phyloP scores from a whole-genome alignment of 768 basidiomycete species.

The Calocybe cyanea region DNA sequence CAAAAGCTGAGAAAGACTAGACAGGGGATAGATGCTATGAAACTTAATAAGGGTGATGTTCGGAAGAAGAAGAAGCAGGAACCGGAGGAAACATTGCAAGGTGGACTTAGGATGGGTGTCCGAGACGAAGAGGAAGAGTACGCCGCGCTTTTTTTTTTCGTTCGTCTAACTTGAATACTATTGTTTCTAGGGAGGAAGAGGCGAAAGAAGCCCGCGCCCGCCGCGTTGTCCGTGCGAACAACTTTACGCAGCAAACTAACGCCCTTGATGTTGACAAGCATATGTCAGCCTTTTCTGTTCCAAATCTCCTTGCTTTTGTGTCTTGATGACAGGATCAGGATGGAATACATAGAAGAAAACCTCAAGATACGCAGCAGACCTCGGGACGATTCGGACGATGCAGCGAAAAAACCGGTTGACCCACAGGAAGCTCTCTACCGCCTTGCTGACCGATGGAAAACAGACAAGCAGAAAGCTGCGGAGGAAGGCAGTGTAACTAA shows the following conservation, averaged over 20 bases:
- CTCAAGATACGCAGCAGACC: conserved; percentile 67
- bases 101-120: conserved; percentile 55
- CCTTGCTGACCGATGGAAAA: conserved; percentile 65
- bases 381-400: conserved; percentile 41
- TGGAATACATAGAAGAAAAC: conserved; percentile 97
- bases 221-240: conserved; percentile 75
- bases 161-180: not conserved
- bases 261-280: conserved; percentile 96
- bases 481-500: conserved; percentile 95
- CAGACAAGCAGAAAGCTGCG: conserved; percentile 51
- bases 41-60: conserved; percentile 79
- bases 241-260: conserved; percentile 98
- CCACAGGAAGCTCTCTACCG: conserved; percentile 78
- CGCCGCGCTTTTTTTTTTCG: conserved; percentile 20
- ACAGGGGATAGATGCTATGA: conserved; percentile 82
- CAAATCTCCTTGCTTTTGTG: not conserved
- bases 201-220: conserved; percentile 70
- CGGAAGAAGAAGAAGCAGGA: conserved; percentile 65
- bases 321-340: conserved; percentile 46
- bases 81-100: conserved; percentile 42
- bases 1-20: conserved; percentile 69
- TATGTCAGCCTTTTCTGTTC: conserved; percentile 58
- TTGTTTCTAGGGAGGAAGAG: conserved; percentile 60
- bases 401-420: conserved; percentile 46
- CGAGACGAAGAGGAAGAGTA: conserved; percentile 59